Evolutionary conservation across 768 basidiomycete genomes (phyloP).

Genomic region (Rhizopogon rudus): DNA sequence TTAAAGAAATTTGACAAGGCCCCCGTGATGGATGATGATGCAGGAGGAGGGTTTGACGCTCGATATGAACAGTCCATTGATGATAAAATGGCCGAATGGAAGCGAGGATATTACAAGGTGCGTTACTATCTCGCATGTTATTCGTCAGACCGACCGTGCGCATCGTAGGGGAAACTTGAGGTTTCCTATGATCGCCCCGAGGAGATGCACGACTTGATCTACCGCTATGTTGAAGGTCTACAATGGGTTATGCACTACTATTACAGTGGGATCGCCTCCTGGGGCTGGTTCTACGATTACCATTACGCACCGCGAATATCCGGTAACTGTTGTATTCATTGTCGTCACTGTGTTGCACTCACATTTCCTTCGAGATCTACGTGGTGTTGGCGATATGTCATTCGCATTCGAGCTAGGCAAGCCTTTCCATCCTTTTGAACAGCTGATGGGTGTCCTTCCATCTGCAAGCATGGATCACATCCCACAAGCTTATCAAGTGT

Average conservation of each 20-base stretch:
- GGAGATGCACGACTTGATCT: constrained; percentile 66
- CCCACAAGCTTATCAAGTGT: constrained; percentile 78
- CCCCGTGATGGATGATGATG: constrained; percentile 65
- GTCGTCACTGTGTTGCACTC: neutral
- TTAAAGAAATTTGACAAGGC: constrained; percentile 87
- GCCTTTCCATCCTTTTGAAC: constrained; percentile 92
- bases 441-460: constrained; percentile 97
- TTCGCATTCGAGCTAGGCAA: constrained; percentile 84
- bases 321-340: constrained; percentile 42
- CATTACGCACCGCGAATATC: constrained; percentile 97
- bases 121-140: constrained; percentile 8
- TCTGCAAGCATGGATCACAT: constrained; percentile 86
- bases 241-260: constrained; percentile 99
- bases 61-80: constrained; percentile 66
- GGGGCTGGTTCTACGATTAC: constrained; percentile 99
- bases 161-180: constrained; percentile 73
- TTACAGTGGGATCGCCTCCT: constrained; percentile 93
- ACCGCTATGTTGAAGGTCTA: constrained; percentile 85
- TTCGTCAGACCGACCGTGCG: constrained; percentile 9
- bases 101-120: constrained; percentile 84
- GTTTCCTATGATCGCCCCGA: constrained; percentile 69
- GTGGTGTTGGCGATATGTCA: constrained; percentile 65
- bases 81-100: constrained; percentile 92
- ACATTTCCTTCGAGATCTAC: constrained; percentile 40
- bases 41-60: constrained; percentile 72